Conservation (phyloP, 176 grass and related monocot species). For the Panicum miliaceum region DNA sequence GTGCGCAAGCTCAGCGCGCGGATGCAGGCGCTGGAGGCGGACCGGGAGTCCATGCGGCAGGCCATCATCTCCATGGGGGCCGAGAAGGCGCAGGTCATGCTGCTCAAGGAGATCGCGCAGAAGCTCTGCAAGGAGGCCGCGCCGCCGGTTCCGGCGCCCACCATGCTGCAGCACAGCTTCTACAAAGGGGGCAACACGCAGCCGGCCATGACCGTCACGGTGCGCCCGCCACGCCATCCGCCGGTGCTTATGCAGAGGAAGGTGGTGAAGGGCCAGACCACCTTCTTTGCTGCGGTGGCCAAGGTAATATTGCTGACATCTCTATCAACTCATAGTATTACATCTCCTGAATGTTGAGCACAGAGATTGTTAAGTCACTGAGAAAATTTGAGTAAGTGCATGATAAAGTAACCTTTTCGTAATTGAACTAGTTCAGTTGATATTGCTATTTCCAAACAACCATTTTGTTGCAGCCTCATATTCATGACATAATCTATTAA, state of each 20-base stretch:
- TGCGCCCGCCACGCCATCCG: conserved; percentile 9
- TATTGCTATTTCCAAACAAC: no score
- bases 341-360: no score
- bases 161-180: conserved; percentile 33
- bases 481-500: no score
- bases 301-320: conserved; percentile 51
- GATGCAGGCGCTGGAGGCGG: conserved; percentile 74
- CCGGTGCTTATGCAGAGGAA: conserved; percentile 58
- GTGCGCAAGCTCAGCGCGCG: conserved; percentile 61
- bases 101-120: conserved; percentile 90
- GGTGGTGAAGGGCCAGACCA: conserved; percentile 48
- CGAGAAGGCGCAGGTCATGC: conserved; percentile 69
- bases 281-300: conserved; percentile 38
- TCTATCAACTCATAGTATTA: no score
- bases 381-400: no score
- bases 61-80: conserved; percentile 66
- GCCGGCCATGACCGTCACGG: conserved; percentile 29
- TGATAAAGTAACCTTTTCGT: no score
- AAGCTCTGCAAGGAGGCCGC: conserved; percentile 65
- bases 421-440: background rate
- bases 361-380: no score
- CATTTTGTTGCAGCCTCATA: no score
- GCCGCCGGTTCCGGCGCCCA: background rate
- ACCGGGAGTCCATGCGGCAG: conserved; percentile 84
- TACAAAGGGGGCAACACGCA: conserved; percentile 34